These are phyloP conservation scores for Discostella pseudostelligera DNA, from an alignment of 108 stramenopile genomes.

Conservation along the genomic window DNA sequence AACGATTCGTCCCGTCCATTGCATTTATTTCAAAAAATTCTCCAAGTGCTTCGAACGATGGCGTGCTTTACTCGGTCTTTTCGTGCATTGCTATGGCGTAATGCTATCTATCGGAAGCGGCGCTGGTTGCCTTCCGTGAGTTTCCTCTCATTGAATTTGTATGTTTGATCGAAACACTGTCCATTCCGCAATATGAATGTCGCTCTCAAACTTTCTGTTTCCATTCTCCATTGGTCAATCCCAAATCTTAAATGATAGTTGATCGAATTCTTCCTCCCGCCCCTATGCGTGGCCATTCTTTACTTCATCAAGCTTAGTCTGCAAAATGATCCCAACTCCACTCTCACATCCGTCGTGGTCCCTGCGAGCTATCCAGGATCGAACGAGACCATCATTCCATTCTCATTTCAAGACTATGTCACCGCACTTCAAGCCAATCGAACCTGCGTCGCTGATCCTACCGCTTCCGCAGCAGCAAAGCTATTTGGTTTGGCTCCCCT, in stretches of 20 bases:
- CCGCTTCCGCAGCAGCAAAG: constrained; percentile 1
- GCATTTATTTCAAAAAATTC: too few relatives aligned
- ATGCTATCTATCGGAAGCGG: constrained; percentile 69
- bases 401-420: constrained; percentile 69
- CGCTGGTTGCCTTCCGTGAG: constrained; percentile 67
- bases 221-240: background rate
- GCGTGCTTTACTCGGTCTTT: constrained; percentile 49
- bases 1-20: too few relatives aligned
- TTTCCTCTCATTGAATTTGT: background rate
- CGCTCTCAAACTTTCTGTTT: constrained; percentile 2
- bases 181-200: too few relatives aligned
- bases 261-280: constrained; percentile 67
- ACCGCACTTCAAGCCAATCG: constrained; percentile 63
- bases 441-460: constrained; percentile 37
- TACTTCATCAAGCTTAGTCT: constrained; percentile 60
- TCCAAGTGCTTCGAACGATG: too few relatives aligned
- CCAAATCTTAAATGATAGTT: constrained; percentile 22
- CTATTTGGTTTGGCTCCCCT: constrained; percentile 11
- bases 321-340: constrained; percentile 42
- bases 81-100: constrained; percentile 72
- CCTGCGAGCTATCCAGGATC: constrained; percentile 50
- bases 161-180: background rate
- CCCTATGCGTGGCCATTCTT: constrained; percentile 60
- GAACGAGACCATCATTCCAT: constrained; percentile 46
- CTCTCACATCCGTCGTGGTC: constrained; percentile 41